Evolutionary conservation across 2,329 filamentous ascomycete genomes (phyloP), one percentile per base, ranked within the genome.

Genomic region (Xylogone sp.): DNA sequence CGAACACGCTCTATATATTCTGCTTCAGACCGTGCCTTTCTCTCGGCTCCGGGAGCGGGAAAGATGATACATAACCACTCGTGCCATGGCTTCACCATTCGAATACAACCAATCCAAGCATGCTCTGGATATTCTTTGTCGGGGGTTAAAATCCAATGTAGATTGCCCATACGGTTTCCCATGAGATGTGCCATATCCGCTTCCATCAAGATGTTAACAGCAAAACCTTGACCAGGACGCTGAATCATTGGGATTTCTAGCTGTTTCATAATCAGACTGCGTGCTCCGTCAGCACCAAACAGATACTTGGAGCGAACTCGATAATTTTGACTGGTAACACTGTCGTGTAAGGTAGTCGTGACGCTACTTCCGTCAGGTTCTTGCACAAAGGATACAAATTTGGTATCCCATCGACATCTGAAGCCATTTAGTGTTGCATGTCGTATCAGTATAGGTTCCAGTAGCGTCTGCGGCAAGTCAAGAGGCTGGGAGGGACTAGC

Each of bases 71-170:
- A 76, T 65, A 79, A 70, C 79, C 80, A 85, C 65, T 84, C 77
- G 55, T 76, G 59, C 81, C 81, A 84, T 0, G 80, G 74, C 65
- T 77, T 79, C 5, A 84, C 78, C 79, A 84, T 83, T 18, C 81
- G 69, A 2, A 75, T 67, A 52, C 79, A 65, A 2, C 64, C 66
- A 31, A 69, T 67, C 73, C 75, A 79, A 0, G 70, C 78, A 64
- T 76, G 82, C 0, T 69, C 67, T 0, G 78, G 75, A 50, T 77
- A 69, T 48, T 79, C 73, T 1, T 59, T 61, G 50, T 79, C 74
- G 0, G 81, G 79, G 53, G 77, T 74, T 57, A 84, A 67, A 2
- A 81, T 69, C 76, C 78, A 82, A 60, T 85, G 80, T 20, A 84
- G 69, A 57, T 82, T 83, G 0, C 81, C 81, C 13, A 67, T 71